Evolutionary conservation across 2,329 filamentous ascomycete genomes (phyloP), one percentile per base, ranked within the genome.

Genomic region (Fusarium sp.): DNA sequence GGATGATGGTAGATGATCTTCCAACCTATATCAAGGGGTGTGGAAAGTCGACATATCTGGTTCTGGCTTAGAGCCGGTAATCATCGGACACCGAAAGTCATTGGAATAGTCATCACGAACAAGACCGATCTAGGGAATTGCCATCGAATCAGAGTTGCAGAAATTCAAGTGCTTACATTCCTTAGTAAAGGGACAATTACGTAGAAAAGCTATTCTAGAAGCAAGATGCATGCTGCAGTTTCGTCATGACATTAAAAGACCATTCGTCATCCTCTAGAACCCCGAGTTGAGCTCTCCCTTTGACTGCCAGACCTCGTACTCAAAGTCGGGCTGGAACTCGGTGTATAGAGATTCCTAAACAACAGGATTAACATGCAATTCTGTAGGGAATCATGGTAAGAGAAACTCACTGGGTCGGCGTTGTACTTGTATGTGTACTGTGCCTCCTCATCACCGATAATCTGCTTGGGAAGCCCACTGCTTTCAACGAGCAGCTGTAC

Each of bases 401-500:
- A 20, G 1, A 18, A 39, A 73, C 75, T 67, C 62, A 81, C 80
- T 7, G 80, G 77, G 27, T 81, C 79, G 14, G 79, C 77, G 45
- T 81, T 80, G 14, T 80, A 76, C 45, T 78, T 77, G 71, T 80
- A 82, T 30, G 84, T 85, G 72, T 83, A 84, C 57, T 80, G 79
- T 4, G 84, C 84, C 72, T 83, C 83, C 54, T 85, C 82, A 48
- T 85, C 81, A 7, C 76, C 76, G 14, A 85, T 81, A 9, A 69
- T 52, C 10, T 70, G 71, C 69, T 80, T 83, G 6, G 75, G 67
- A 11, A 80, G 50, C 0, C 79, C 71, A 0, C 80, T 63, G 11
- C 74, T 78, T 43, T 82, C 82, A 0, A 80, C 81, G 60, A 82
- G 61, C 9, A 83, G 67, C 71, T 83, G 82, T 5, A 82, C 77